Base-by-base conservation (phyloP, 2,329 filamentous ascomycete species). In the Trichoderma sp. region DNA sequence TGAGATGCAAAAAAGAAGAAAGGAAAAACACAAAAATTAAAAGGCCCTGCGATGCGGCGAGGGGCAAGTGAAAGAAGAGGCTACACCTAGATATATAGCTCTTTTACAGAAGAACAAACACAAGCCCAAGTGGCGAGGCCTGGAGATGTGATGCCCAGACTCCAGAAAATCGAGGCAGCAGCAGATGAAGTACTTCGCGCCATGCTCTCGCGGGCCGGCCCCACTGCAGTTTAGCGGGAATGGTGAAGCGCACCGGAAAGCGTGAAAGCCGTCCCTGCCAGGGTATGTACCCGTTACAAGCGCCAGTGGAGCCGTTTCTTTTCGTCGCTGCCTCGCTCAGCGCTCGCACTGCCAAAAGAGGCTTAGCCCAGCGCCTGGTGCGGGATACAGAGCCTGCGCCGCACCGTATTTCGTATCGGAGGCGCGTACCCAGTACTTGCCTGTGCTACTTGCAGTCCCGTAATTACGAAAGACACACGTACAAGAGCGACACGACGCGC, bases 81-180 rank as follows among this genome's bases (percentile, higher is more conserved):
- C 28, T 30, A 46, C 21, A 14, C 2, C 26, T 10, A 8, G 6
- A 51, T 66, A 34, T n/a, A 59, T 65, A 32, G 21, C 49, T 21
- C 11, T 26, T 24, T 18, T 2, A 3, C 14, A 51, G 24, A 1
- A n/a, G 34, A 30, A 8, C 21, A 43, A 39, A 34, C 3, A 59
- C 54, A 66, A 43, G 54, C 63, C 63, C 43, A 59, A 26, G 63
- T 58, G 63, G 54, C 63, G 39, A 58, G 54, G 52, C 37, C 54
- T 66, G 43, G 18, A 66, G 54, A 66, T 51, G 43, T 18, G 46
- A 43, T 55, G 63, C 51, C 43, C 21, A 5, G 46, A 64, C 34
- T 56, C 37, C 21, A 13, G 24, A 21, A 58, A 58, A 58, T 26
- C n/a, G 63, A 46, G 63, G 63, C 52, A 58, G 52, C 63, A 56